phyloP scores from a whole-genome alignment of 2,329 filamentous ascomycete genomes.

The Apiospora aurea region DNA sequence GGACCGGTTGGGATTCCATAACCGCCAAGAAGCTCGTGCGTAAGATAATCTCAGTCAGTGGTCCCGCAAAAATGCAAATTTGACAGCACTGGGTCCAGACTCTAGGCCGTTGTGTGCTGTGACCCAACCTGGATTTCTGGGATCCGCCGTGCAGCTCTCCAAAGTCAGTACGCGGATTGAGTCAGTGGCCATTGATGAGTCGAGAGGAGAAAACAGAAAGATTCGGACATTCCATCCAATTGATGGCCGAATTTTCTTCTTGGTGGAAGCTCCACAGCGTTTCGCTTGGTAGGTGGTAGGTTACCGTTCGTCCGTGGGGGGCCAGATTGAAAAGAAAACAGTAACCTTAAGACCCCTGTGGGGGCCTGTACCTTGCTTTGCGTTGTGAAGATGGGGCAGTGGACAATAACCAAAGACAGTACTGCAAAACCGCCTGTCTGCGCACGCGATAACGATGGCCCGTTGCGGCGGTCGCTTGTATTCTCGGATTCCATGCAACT shows the following conservation, averaged over 20 bases:
- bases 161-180: background rate
- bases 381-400: background rate
- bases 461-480: background rate
- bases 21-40: background rate
- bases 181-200: background rate
- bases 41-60: background rate
- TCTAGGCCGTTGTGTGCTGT: background rate
- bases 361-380: too few species aligned
- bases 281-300: background rate
- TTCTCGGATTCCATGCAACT: background rate
- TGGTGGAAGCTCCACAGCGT: background rate
- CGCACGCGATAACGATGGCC: background rate
- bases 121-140: background rate
- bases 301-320: background rate
- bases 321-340: background rate
- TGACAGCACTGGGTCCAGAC: background rate
- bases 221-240: background rate
- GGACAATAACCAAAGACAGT: background rate
- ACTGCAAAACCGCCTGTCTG: background rate
- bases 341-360: too few species aligned
- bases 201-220: background rate
- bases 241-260: background rate
- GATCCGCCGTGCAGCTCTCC: background rate
- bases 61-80: background rate
- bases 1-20: background rate